A percentile compares a stretch with the other conserved stretches of the same genome.
These are phyloP conservation scores for Saposhnikovia divaricata DNA, from an alignment of 129 eudicot species.

Conservation along the genomic window DNA sequence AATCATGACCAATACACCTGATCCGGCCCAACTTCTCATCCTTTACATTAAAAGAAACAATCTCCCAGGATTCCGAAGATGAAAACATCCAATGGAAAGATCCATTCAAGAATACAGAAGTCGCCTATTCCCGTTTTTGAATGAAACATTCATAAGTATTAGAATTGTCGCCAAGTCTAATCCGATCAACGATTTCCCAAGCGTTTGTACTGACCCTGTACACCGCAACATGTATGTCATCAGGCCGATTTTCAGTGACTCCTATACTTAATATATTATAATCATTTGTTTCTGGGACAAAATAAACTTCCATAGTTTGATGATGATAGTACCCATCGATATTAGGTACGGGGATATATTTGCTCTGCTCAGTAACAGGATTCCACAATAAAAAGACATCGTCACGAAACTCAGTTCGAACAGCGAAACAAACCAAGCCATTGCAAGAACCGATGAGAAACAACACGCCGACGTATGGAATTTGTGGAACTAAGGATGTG, in stretches of 20 bases:
- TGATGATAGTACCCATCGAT: background rate
- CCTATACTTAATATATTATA: background rate
- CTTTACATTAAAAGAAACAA: background rate
- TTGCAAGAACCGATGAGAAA: background rate
- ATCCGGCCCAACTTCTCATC: background rate
- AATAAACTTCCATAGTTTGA: background rate
- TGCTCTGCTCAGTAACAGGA: background rate
- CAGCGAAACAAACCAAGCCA: background rate
- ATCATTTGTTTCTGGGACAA: background rate
- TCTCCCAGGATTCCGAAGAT: background rate
- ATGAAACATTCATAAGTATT: background rate
- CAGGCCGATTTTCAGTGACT: background rate
- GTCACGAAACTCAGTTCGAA: background rate
- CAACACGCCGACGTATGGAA: background rate
- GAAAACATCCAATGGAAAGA: background rate
- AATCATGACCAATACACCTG: background rate
- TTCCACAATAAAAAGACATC: background rate
- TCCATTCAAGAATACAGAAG: background rate
- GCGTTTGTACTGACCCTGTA: background rate
- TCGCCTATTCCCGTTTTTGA: background rate
- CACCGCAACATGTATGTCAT: background rate
- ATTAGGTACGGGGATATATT: background rate
- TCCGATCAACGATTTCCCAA: background rate
- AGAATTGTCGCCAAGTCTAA: background rate
- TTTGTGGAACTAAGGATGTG: background rate